These are phyloP conservation scores for Durotheca rogersii DNA, from an alignment of 495 filamentous ascomycete species.

Conservation along the genomic window DNA sequence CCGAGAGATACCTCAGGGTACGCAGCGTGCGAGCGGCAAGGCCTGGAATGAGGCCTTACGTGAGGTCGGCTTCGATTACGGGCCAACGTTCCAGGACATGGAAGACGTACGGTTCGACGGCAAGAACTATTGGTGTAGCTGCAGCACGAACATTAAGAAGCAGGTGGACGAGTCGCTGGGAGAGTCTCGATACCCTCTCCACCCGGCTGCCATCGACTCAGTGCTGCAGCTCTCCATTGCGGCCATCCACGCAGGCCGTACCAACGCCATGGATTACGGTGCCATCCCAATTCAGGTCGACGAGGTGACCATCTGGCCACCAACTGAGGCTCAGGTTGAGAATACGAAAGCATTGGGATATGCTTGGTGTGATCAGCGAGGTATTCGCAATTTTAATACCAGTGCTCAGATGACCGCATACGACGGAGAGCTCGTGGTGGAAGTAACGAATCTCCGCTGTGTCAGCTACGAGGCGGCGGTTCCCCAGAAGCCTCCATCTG, in stretches of 20 bases:
- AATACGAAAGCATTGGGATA: conserved; percentile 7
- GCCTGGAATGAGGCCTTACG: conserved; percentile 24
- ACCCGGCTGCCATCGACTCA: conserved; percentile 45
- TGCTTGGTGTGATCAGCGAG: conserved; percentile 13
- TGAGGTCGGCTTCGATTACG: conserved; percentile 30
- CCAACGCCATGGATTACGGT: conserved; percentile 26
- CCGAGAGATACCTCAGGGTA: conserved; percentile 9
- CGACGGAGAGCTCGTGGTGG: conserved; percentile 28
- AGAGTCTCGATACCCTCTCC: conserved; percentile 40
- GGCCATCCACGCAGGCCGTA: conserved; percentile 22
- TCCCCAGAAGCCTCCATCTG: conserved; percentile 23
- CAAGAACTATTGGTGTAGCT: conserved; percentile 13
- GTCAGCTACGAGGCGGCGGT: conserved; percentile 39
- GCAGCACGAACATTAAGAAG: too few species aligned
- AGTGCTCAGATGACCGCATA: conserved; percentile 11
- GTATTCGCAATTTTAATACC: conserved; percentile 9
- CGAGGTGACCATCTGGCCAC: conserved; percentile 37
- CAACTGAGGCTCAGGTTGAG: conserved; percentile 19
- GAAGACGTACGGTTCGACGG: conserved; percentile 13
- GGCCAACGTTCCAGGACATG: conserved; percentile 18
- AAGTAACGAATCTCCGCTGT: conserved; percentile 33
- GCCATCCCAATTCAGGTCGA: conserved; percentile 34
- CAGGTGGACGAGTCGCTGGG: too few species aligned
- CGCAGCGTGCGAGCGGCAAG: conserved; percentile 19
- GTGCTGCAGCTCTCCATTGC: conserved; percentile 31